Conservation (phyloP, 495 filamentous ascomycete genomes). For the Lasiosphaeris hirsuta region DNA sequence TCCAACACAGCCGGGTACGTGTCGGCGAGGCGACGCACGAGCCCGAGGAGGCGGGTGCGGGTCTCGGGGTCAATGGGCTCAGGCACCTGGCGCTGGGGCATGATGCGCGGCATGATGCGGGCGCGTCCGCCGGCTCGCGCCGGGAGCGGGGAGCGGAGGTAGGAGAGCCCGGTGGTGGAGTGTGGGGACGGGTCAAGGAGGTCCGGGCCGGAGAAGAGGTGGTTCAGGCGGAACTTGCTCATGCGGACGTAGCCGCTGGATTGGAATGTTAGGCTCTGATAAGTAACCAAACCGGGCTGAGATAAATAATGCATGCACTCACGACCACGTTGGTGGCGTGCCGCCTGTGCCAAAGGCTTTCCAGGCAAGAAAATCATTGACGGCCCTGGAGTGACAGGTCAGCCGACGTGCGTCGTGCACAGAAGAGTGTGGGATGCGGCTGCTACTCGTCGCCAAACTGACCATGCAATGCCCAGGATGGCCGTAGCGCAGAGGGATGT, state of each 20-base stretch:
- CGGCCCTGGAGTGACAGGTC: neutral
- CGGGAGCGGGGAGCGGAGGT: neutral
- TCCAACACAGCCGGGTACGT: neutral
- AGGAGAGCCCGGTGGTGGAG: constrained; percentile 5
- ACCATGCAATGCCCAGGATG: constrained; percentile 10
- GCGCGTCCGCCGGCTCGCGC: constrained; percentile 1
- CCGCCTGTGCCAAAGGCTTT: constrained; percentile 12
- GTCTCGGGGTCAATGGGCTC: constrained; percentile 3
- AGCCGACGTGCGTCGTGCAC: neutral
- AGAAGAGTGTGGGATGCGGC: neutral
- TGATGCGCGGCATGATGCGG: constrained; percentile 14
- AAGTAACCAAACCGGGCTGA: neutral
- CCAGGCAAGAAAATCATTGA: constrained; percentile 11
- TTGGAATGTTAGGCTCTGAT: no score
- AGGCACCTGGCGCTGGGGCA: constrained; percentile 13
- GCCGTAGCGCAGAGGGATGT: constrained; percentile 7
- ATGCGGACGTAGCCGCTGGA: constrained; percentile 12
- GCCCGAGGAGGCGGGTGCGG: neutral
- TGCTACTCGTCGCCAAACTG: no score
- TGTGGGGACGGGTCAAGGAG: constrained; percentile 5
- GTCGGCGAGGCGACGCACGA: neutral
- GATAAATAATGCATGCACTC: neutral
- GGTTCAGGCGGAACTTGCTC: constrained; percentile 8
- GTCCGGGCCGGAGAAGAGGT: constrained; percentile 7
- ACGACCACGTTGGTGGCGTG: constrained; percentile 10